Conservation (phyloP, 2,329 filamentous ascomycete genomes). For the Xylariaceae sp. region DNA sequence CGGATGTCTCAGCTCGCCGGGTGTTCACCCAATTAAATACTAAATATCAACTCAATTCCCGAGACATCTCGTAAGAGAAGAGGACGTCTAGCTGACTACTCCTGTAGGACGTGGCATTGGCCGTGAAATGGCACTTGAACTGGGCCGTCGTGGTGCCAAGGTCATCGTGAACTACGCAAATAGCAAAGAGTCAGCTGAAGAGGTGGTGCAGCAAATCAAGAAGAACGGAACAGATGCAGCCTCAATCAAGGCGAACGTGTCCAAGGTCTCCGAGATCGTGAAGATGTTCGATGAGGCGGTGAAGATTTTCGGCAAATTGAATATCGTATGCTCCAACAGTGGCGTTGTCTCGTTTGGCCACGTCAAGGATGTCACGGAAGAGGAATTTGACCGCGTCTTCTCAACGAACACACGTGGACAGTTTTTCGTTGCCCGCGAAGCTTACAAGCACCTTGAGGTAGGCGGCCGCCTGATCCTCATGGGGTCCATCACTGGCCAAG, state of each 20-base stretch:
- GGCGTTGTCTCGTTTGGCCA: conserved; percentile 68
- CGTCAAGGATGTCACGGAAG: conserved; percentile 65
- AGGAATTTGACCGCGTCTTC: conserved; percentile 72
- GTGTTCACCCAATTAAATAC: conserved; percentile 14
- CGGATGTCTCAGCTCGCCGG: conserved; percentile 13
- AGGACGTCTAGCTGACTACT: conserved; percentile 10
- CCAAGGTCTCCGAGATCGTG: conserved; percentile 61
- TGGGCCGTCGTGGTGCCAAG: conserved; percentile 63
- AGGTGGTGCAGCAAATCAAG: conserved; percentile 66
- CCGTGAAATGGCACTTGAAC: conserved; percentile 63
- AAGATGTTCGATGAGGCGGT: conserved; percentile 62
- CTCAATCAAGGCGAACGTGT: conserved; percentile 66
- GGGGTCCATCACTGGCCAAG: conserved; percentile 67
- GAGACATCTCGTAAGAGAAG: not conserved
- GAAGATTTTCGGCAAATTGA: conserved; percentile 62
- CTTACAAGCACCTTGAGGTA: conserved; percentile 66
- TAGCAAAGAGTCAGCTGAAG: conserved; percentile 60
- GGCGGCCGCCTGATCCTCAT: conserved; percentile 72
- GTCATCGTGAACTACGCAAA: conserved; percentile 68
- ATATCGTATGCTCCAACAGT: conserved; percentile 70
- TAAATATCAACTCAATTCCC: not conserved
- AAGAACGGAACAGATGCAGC: conserved; percentile 59
- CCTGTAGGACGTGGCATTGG: conserved; percentile 61
- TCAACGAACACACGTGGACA: conserved; percentile 66
- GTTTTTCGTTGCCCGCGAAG: conserved; percentile 70